Evolutionary conservation across 768 basidiomycete species (phyloP).

Genomic region (Tulasnella sp.): DNA sequence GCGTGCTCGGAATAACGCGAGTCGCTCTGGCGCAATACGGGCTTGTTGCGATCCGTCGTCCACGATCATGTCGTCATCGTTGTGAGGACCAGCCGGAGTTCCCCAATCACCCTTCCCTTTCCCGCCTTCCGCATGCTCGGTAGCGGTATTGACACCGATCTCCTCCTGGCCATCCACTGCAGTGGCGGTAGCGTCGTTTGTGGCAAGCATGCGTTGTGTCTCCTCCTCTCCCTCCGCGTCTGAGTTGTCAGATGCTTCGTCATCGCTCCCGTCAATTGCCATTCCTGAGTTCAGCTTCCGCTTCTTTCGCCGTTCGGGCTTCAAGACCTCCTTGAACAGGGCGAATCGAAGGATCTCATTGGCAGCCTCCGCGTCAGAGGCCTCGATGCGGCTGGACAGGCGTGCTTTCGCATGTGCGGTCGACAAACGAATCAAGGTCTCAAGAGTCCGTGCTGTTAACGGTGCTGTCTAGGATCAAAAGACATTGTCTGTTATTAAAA

Average conservation of each 20-base stretch:
- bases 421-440: constrained; percentile 94
- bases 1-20: constrained; percentile 69
- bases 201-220: background rate
- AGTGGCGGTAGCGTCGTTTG: background rate
- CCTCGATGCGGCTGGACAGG: constrained; percentile 73
- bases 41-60: constrained; percentile 2
- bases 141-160: background rate
- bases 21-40: constrained; percentile 27
- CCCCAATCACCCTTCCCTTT: constrained; percentile 17
- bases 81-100: background rate
- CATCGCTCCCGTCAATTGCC: constrained; percentile 30
- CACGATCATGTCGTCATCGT: constrained; percentile 5
- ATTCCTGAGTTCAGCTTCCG: constrained; percentile 70
- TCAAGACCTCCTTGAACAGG: constrained; percentile 93
- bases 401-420: constrained; percentile 97
- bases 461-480: constrained; percentile 69
- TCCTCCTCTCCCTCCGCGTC: constrained; percentile 28
- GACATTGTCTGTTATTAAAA: background rate
- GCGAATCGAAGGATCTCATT: constrained; percentile 96
- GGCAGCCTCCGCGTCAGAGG: constrained; percentile 76
- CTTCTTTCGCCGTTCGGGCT: constrained; percentile 69
- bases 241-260: constrained; percentile 39
- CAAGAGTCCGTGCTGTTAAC: constrained; percentile 93
- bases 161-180: background rate
- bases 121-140: background rate